A percentile compares a stretch with the other conserved stretches of the same genome.
These are phyloP conservation scores for Leptographium radiaticola DNA, from an alignment of 2,329 filamentous ascomycete genomes.

Conservation along the genomic window DNA sequence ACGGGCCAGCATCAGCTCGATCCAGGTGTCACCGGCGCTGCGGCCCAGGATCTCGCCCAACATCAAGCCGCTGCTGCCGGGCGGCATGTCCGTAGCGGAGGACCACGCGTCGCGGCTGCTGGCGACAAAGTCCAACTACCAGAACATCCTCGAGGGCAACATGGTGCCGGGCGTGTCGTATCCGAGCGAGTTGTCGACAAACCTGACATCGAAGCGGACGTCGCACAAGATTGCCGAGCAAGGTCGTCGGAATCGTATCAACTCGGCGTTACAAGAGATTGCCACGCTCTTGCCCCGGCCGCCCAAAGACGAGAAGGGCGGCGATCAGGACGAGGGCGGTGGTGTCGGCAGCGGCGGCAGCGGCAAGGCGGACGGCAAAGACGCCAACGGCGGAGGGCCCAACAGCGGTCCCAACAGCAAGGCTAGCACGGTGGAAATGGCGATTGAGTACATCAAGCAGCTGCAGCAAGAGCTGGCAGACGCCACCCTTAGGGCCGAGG, in stretches of 20 bases:
- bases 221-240: slow-evolving; percentile 98
- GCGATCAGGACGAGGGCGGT: not conserved
- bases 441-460: slow-evolving; percentile 87
- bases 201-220: slow-evolving; percentile 88
- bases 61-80: slow-evolving; percentile 79
- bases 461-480: slow-evolving; percentile 61
- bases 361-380: slow-evolving; percentile 38
- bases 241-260: slow-evolving; percentile 88
- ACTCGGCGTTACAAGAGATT: slow-evolving; percentile 84
- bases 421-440: slow-evolving; percentile 92
- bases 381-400: slow-evolving; percentile 42
- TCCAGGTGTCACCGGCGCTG: slow-evolving; percentile 74
- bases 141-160: slow-evolving; percentile 91
- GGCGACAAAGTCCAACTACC: slow-evolving; percentile 93
- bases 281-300: slow-evolving; percentile 61
- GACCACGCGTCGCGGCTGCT: slow-evolving; percentile 60
- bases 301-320: slow-evolving; percentile 17
- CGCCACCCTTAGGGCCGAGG: slow-evolving; percentile 48
- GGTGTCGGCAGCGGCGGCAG: slow-evolving; percentile 16
- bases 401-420: slow-evolving; percentile 60
- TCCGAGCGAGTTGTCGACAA: slow-evolving; percentile 80
- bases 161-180: slow-evolving; percentile 82
- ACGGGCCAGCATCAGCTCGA: slow-evolving; percentile 55
- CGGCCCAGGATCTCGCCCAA: slow-evolving; percentile 84
- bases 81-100: slow-evolving; percentile 35